These are phyloP conservation scores for Schizophyllum amplum DNA, from an alignment of 1,284 basidiomycete genomes.

Conservation along the genomic window DNA sequence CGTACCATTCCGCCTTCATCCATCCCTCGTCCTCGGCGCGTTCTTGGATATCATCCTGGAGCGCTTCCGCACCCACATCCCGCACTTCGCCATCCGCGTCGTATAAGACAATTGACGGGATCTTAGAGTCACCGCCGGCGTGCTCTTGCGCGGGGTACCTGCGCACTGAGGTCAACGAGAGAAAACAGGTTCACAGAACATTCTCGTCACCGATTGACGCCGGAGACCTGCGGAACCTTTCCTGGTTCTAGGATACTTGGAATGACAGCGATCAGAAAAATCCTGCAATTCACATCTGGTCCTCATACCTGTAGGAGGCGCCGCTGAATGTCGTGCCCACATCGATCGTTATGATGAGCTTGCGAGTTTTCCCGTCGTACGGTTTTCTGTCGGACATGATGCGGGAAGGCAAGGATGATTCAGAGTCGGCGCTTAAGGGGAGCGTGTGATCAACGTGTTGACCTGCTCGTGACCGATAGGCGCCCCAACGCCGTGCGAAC, in stretches of 20 bases:
- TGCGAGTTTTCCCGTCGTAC: conserved; percentile 25
- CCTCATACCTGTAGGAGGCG: conserved; percentile 24
- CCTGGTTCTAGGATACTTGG: conserved; percentile 32
- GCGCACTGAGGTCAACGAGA: conserved; percentile 12
- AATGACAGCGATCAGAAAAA: no score
- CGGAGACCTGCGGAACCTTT: conserved; percentile 35
- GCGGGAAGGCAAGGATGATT: no score
- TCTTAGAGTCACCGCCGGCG: conserved; percentile 38
- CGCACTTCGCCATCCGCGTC: conserved; percentile 33
- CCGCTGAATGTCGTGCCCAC: conserved; percentile 42
- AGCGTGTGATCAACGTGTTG: no score
- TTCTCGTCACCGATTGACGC: conserved; percentile 31
- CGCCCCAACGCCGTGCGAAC: no score
- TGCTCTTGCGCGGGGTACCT: conserved; percentile 37
- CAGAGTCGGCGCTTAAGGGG: no score
- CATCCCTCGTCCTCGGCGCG: conserved; percentile 38
- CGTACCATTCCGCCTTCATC: no score
- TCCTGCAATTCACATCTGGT: neutral
- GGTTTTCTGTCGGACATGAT: conserved; percentile 25
- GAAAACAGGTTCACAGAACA: neutral
- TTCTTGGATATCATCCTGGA: conserved; percentile 30
- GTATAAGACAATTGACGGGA: conserved; percentile 50
- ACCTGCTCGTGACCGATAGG: no score
- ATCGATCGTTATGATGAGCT: conserved; percentile 38
- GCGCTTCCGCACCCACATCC: conserved; percentile 46